Base-by-base conservation (phyloP, 129 eudicot species). In the Artemisia tridentata region DNA sequence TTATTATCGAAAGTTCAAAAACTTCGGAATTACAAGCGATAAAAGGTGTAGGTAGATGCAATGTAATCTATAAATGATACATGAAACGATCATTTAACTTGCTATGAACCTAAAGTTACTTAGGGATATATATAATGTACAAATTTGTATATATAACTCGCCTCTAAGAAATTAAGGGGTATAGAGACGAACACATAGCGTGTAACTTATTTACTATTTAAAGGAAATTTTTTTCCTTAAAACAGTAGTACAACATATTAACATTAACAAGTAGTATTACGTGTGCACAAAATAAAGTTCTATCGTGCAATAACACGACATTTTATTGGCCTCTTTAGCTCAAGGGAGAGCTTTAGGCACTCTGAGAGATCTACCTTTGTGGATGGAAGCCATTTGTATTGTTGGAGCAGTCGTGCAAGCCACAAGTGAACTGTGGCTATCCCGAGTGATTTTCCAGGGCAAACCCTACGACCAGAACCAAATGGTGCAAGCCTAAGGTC, bases 401-500 rank as follows among this genome's bases (percentile, higher is more conserved):
- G 72, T 17, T 86, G 89, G 43, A 91, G 90, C 70, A 91, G 80
- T 52, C 90, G 83, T 5, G 92, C 97, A 3, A 88, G 75, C 96
- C 96, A 91, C 57, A 88, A 20, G 46, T 84, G 88, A 46, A 86
- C 85, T 1, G 92, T 84, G 69, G 96, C 80, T 66, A 91, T 46
- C 46, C 97, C 97, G 12, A 91, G 62, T 4, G 82, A 80, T 76
- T 75, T 91, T 10, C 97, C 97, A 0, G 97, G 97, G 53, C 97
- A 91, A 5, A 81, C 88, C 80, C 97, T 83, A 14, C 90, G 92
- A 31, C 97, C 97, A 0, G 97, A 67, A 61, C 97, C 97, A 60
- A 91, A 91, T 8, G 97, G 97, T 54, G 97, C 96, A 1, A 91
- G 92, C 80, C 96, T 80, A 10, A 91, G 76, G 64, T 91, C 92